A percentile compares a stretch with the other conserved stretches of the same genome.
Evolutionary conservation across 805 yeast genomes (phyloP).

Genomic region (Saccharomycopsis malanga): DNA sequence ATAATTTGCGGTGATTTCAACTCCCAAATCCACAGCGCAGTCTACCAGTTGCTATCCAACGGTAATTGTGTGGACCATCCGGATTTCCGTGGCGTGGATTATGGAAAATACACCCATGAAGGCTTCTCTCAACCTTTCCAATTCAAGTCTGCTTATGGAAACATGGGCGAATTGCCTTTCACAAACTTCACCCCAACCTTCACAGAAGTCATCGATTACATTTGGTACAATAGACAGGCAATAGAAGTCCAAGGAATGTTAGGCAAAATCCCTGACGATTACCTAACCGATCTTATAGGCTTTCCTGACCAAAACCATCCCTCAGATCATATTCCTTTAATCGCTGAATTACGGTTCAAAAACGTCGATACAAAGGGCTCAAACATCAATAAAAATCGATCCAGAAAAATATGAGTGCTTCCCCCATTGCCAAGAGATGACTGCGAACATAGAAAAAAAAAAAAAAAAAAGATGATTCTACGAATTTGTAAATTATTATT

Average conservation of each 20-base stretch:
- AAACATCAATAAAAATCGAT: constrained; percentile 16
- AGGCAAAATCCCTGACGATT: constrained; percentile 77
- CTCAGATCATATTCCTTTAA: constrained; percentile 88
- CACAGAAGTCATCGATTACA: constrained; percentile 88
- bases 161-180: constrained; percentile 84
- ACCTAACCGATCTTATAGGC: constrained; percentile 72
- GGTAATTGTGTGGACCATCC: constrained; percentile 73
- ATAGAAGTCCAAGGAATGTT: constrained; percentile 78
- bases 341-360: constrained; percentile 68
- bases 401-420: constrained; percentile 30
- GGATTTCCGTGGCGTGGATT: constrained; percentile 81
- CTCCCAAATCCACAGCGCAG: constrained; percentile 82
- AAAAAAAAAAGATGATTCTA: too few relatives aligned
- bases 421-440: too few relatives aligned
- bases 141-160: constrained; percentile 77
- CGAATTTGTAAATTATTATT: too few relatives aligned
- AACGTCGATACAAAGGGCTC: constrained; percentile 29
- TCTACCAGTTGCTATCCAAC: constrained; percentile 77
- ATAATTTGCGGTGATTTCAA: constrained; percentile 94
- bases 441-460: too few relatives aligned
- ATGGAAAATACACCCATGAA: constrained; percentile 84
- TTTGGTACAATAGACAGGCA: constrained; percentile 86
- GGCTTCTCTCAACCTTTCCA: constrained; percentile 80
- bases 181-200: constrained; percentile 93
- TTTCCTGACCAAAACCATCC: constrained; percentile 93